Conservation (phyloP, 139 green algal species). For the Chara braunii region DNA sequence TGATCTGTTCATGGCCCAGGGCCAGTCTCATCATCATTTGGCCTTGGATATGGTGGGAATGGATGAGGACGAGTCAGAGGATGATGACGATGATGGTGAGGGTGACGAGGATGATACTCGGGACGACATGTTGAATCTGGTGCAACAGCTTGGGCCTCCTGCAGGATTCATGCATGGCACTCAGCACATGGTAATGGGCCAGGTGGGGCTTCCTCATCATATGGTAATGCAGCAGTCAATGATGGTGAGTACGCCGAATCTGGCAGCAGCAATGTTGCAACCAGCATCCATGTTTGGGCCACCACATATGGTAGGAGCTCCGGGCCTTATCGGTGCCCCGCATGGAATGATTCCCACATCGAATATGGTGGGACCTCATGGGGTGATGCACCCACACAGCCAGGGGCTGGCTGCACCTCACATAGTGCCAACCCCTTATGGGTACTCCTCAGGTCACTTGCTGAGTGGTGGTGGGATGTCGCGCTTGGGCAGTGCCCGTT, state of each 20-base stretch:
- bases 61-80: neutral
- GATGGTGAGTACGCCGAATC: neutral
- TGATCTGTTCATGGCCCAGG: no score
- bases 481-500: no score
- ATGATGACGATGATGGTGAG: slow-evolving; percentile 4
- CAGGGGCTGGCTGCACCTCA: neutral
- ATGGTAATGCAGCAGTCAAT: neutral
- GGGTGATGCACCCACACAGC: neutral
- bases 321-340: neutral
- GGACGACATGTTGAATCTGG: neutral
- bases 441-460: no score
- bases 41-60: no score
- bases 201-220: neutral
- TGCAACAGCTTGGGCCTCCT: neutral
- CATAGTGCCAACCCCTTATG: no score
- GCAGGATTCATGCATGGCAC: slow-evolving; percentile 1
- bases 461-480: no score
- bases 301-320: neutral
- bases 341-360: neutral
- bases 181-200: neutral
- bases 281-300: neutral
- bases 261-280: neutral
- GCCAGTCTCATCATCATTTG: no score
- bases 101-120: neutral
- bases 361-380: neutral